Percentiles rank a stretch among this genome's conserved stretches.
Conservation (phyloP, 2,329 filamentous ascomycete genomes). For the Sclerotinia nivalis region DNA sequence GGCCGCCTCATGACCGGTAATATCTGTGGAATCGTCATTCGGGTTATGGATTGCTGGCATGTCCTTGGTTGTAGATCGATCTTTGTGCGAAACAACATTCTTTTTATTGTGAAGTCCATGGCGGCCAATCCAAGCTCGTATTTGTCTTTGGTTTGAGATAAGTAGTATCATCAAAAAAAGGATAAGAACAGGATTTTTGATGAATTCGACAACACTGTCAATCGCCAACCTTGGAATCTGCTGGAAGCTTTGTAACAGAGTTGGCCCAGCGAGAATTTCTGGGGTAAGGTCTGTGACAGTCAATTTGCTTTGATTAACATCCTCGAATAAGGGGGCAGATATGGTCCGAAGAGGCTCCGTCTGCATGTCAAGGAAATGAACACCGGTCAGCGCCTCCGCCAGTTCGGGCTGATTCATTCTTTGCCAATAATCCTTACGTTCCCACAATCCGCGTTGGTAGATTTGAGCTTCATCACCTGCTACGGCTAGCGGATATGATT, state of each 20-base stretch:
- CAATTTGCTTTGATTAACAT: slow-evolving; percentile 38
- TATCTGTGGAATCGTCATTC: not conserved
- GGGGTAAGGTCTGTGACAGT: slow-evolving; percentile 26
- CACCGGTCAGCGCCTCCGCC: slow-evolving; percentile 66
- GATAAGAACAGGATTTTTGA: slow-evolving; percentile 51
- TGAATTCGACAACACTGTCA: slow-evolving; percentile 54
- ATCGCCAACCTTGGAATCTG: slow-evolving; percentile 52
- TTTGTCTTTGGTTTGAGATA: slow-evolving; percentile 33
- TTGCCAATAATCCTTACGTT: slow-evolving; percentile 42
- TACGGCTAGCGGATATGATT: slow-evolving; percentile 80
- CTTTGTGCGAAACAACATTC: slow-evolving; percentile 26
- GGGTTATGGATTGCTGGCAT: slow-evolving; percentile 22
- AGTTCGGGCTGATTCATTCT: slow-evolving; percentile 49
- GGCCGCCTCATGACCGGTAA: not conserved
- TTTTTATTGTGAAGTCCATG: slow-evolving; percentile 19
- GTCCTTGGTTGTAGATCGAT: slow-evolving; percentile 25
- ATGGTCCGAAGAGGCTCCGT: slow-evolving; percentile 50
- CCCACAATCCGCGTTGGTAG: slow-evolving; percentile 56
- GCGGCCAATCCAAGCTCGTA: slow-evolving; percentile 41
- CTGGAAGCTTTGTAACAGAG: slow-evolving; percentile 53
- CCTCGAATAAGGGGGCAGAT: slow-evolving; percentile 40
- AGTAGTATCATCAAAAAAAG: slow-evolving; percentile 42
- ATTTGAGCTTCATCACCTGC: slow-evolving; percentile 58
- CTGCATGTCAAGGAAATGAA: slow-evolving; percentile 60
- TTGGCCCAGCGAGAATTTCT: slow-evolving; percentile 42